Evolutionary conservation across 2,329 filamentous ascomycete genomes (phyloP), one percentile per base, ranked within the genome.

Genomic region (Fusarium secorum): DNA sequence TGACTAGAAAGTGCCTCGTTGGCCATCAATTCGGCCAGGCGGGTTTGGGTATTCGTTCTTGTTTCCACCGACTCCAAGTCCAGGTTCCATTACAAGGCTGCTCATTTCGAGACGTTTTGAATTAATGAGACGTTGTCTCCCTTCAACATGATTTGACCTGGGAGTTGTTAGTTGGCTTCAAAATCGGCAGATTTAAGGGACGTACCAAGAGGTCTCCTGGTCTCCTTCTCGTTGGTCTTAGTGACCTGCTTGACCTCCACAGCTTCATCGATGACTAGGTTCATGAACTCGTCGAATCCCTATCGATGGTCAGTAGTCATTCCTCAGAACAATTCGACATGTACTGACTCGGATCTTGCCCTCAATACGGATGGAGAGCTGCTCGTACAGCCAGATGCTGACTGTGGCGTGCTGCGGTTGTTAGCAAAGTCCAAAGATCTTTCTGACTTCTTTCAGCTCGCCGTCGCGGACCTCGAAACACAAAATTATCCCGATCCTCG

Each of bases 261-360:
- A 33, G 96, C 96, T 76, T 99, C 94, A 78, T 99, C 96, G 73
- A 97, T 88, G 41, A 98, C 96, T 53, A 99, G 86, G 84, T 99
- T 99, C 95, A 99, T 98, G 84, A 98, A 99, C 82, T 99, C 96
- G 80, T 99, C 96, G 75, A 99, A 99, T 18, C 96, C 95, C 94
- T 97, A 11, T 7, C n/a, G 4, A 42, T 38, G 26, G 45, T 62
- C 44, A 75, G 64, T 22, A 41, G 9, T 18, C 46, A 26, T 28
- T n/a, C 24, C 11, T 26, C 20, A 26, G 22, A 30, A 33, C 28
- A 32, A 38, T 42, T 20, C 8, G 8, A 32, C n/a, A 6, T 35
- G n/a, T 44, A 82, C 90, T 71, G 81, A 97, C 95, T 78, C 96
- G 89, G 74, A 99, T 97, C 84, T 95, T 97, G 69, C 96, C 96